Evolutionary conservation across 345 rosid genomes (phyloP).

Genomic region (Triadica sebifera): DNA sequence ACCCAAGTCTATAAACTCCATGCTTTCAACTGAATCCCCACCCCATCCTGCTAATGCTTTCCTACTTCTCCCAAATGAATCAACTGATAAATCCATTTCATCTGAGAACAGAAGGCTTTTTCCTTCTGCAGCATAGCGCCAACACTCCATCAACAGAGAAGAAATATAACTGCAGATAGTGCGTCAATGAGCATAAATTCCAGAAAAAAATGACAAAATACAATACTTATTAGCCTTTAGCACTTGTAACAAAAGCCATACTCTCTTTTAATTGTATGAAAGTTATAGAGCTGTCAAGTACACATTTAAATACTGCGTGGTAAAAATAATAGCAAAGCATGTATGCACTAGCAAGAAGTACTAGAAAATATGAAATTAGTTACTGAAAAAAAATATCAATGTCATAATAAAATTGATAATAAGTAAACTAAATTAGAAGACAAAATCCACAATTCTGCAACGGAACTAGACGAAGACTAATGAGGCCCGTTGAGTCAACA

Average conservation of each 20-base stretch:
- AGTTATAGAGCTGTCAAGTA: not conserved
- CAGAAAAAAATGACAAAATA: not conserved
- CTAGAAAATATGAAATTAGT: not conserved
- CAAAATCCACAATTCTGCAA: not conserved
- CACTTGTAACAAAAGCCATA: not conserved
- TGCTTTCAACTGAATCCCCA: conserved; percentile 31
- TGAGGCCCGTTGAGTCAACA: not conserved
- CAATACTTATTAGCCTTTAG: not conserved
- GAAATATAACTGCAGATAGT: conserved; percentile 13
- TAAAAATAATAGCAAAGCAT: not conserved
- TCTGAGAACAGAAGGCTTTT: conserved; percentile 35
- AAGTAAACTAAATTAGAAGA: not conserved
- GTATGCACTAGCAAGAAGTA: not conserved
- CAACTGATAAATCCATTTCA: conserved; percentile 42
- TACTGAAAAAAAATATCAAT: not conserved
- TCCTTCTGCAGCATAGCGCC: conserved; percentile 47
- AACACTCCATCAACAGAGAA: conserved; percentile 45
- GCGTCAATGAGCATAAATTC: not conserved
- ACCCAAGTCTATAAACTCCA: conserved; percentile 35
- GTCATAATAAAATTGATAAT: not conserved
- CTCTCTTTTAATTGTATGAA: not conserved
- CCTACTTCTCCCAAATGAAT: conserved; percentile 35
- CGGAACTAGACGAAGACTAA: not conserved
- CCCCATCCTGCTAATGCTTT: conserved; percentile 38
- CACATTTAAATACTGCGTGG: not conserved